Conservation (phyloP, 495 filamentous ascomycete species). For the Penicillium cataractarum region DNA sequence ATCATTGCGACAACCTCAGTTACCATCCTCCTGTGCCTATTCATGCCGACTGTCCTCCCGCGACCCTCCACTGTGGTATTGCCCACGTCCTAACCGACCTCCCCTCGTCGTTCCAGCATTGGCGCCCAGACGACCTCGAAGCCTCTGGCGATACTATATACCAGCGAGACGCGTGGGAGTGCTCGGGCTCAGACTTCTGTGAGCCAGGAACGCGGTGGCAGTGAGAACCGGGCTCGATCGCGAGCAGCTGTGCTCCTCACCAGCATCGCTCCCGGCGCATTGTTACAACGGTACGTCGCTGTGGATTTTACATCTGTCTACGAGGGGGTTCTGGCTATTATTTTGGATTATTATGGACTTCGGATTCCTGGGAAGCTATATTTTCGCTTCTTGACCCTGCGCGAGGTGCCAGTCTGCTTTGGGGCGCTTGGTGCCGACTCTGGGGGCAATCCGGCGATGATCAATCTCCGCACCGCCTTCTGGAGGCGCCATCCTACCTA, state of each 20-base stretch:
- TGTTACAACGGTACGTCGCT: conserved; percentile 49
- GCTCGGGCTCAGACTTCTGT: background rate
- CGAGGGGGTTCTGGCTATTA: conserved; percentile 4
- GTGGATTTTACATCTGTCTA: conserved; percentile 23
- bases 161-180: conserved; percentile 26
- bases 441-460: conserved; percentile 45
- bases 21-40: conserved; percentile 19
- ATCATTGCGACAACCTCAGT: conserved; percentile 15
- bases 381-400: conserved; percentile 21
- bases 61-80: conserved; percentile 41
- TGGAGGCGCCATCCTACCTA: conserved; percentile 32
- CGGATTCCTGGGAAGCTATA: background rate
- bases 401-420: conserved; percentile 28
- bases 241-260: conserved; percentile 43
- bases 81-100: conserved; percentile 44
- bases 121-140: conserved; percentile 24
- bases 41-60: conserved; percentile 42
- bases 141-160: conserved; percentile 16
- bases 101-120: conserved; percentile 32
- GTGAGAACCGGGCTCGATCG: conserved; percentile 42
- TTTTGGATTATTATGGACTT: background rate
- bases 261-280: conserved; percentile 46
- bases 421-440: conserved; percentile 31
- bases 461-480: conserved; percentile 57
- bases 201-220: conserved; percentile 32